These are phyloP conservation scores for Leishmania mexicana DNA, from an alignment of 208 protist genomes.

Conservation along the genomic window DNA sequence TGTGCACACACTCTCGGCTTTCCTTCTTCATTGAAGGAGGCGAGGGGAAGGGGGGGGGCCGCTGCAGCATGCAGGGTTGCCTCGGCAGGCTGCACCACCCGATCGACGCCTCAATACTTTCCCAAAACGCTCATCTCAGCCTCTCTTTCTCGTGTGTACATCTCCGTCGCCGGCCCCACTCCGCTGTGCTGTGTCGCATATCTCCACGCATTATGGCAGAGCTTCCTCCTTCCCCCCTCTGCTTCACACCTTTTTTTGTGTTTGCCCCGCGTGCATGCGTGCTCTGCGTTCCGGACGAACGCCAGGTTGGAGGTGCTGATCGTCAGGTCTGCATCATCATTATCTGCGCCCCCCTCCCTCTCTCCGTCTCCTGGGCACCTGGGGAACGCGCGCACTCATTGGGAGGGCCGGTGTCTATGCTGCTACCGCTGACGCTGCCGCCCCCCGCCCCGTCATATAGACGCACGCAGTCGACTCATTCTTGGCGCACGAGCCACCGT, in stretches of 20 bases:
- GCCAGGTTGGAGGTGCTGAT: not conserved
- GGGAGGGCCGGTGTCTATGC: not conserved
- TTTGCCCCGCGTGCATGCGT: not conserved
- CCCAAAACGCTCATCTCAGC: not conserved
- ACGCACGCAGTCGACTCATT: not conserved
- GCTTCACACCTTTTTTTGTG: not conserved
- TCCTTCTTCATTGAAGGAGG: not conserved
- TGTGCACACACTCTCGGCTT: not conserved
- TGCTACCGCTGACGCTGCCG: too few species aligned
- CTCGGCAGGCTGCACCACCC: not conserved
- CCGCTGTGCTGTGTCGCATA: not conserved
- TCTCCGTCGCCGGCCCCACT: not conserved
- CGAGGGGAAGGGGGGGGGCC: too few species aligned
- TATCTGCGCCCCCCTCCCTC: not conserved
- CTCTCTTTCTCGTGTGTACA: slow-evolving; percentile 3
- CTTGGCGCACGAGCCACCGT: not conserved
- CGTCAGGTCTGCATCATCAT: slow-evolving; percentile 1
- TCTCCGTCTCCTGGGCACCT: not conserved
- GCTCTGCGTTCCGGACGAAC: not conserved
- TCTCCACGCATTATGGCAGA: not conserved
- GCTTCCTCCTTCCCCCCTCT: not conserved
- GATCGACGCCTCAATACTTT: not conserved
- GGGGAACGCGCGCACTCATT: not conserved
- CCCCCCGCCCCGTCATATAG: not conserved
- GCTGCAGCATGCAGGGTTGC: not conserved